These are phyloP conservation scores for Citrus unshiu DNA, from an alignment of 345 rosid species.

Conservation along the genomic window DNA sequence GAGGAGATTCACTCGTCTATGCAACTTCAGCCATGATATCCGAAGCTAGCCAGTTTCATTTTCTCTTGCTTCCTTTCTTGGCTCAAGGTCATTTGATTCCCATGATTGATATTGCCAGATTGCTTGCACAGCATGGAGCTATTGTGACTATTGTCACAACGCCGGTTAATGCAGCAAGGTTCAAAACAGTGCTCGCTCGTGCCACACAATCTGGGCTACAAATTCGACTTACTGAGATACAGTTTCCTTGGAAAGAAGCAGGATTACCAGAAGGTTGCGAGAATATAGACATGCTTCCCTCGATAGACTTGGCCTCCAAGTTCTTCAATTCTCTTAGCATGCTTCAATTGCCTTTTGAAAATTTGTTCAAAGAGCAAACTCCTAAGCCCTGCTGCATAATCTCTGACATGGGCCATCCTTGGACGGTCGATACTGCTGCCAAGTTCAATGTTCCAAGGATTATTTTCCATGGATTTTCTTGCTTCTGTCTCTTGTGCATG, in stretches of 20 bases:
- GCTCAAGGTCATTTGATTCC: neutral
- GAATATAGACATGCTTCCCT: neutral
- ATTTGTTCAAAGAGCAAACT: neutral
- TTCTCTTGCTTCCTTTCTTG: neutral
- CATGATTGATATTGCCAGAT: neutral
- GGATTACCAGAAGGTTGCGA: neutral
- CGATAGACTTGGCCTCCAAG: neutral
- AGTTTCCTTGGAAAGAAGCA: neutral
- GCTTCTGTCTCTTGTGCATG: neutral
- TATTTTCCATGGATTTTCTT: neutral
- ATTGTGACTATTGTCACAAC: neutral
- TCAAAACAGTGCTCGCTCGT: neutral
- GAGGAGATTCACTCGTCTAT: neutral
- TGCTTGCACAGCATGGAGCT: neutral
- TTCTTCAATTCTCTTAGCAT: neutral
- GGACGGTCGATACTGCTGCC: neutral
- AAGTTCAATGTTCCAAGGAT: neutral
- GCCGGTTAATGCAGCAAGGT: neutral
- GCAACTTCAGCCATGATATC: neutral
- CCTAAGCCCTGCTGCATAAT: neutral
- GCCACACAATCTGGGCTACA: neutral
- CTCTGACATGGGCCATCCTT: neutral
- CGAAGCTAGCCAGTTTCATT: neutral
- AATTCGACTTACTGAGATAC: neutral
- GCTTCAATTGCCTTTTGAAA: neutral